These are phyloP conservation scores for Dipteronia dyeriana DNA, from an alignment of 345 rosid species.

Conservation along the genomic window DNA sequence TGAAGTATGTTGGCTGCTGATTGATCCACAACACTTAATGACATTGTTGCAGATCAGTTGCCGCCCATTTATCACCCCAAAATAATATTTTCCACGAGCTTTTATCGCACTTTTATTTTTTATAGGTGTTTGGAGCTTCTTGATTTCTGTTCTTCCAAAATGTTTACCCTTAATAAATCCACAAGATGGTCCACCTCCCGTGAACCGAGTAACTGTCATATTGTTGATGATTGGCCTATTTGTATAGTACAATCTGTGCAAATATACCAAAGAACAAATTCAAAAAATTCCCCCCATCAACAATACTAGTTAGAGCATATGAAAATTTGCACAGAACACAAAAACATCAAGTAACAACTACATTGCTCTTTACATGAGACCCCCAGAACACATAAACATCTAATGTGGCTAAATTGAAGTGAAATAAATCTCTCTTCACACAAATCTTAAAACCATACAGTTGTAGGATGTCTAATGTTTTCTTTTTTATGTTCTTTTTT, in stretches of 20 bases:
- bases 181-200: slow-evolving; percentile 14
- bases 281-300: background rate
- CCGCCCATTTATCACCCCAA: background rate
- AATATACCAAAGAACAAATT: slow-evolving; percentile 2
- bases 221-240: slow-evolving; percentile 9
- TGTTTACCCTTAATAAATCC: slow-evolving; percentile 7
- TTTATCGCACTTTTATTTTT: background rate
- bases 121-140: slow-evolving; percentile 13
- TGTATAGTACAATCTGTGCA: background rate
- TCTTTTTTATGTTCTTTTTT: background rate
- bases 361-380: background rate
- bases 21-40: slow-evolving; percentile 29
- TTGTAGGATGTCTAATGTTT: background rate
- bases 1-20: slow-evolving; percentile 22
- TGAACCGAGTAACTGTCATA: slow-evolving; percentile 21
- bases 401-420: background rate
- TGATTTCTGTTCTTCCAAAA: slow-evolving; percentile 12
- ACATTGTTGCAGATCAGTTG: slow-evolving; percentile 14
- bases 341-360: background rate
- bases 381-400: background rate
- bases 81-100: background rate
- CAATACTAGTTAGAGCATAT: background rate
- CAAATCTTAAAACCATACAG: background rate
- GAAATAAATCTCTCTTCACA: background rate
- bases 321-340: background rate